Percentiles rank a stretch among this genome's conserved stretches.
These are phyloP conservation scores for Fusarium sp. DNA, from an alignment of 2,329 filamentous ascomycete species.

Conservation along the genomic window DNA sequence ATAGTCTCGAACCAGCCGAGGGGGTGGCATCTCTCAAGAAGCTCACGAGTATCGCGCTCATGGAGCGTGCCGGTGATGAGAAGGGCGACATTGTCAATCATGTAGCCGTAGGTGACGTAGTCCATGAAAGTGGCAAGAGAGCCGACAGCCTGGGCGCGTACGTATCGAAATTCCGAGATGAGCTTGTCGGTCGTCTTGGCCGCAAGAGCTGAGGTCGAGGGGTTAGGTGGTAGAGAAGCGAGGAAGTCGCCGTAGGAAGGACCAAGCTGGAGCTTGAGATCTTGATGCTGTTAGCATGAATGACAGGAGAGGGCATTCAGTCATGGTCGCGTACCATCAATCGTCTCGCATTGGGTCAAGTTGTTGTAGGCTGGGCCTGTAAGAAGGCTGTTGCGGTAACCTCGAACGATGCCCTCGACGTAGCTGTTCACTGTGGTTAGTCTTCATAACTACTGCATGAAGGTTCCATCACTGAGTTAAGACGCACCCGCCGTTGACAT, in stretches of 20 bases:
- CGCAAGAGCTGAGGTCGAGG: constrained; percentile 94
- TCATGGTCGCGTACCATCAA: constrained; percentile 78
- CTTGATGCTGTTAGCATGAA: constrained; percentile 61
- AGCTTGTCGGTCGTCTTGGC: constrained; percentile 98
- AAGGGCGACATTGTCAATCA: constrained; percentile 99
- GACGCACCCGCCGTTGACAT: constrained; percentile 88
- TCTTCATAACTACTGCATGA: constrained; percentile 42
- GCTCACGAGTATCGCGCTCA: constrained; percentile 94
- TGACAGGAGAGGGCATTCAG: background rate
- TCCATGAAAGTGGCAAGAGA: constrained; percentile 96
- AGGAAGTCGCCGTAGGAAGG: constrained; percentile 98
- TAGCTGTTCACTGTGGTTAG: constrained; percentile 71
- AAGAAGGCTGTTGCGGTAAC: constrained; percentile 94
- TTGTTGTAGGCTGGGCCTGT: constrained; percentile 94
- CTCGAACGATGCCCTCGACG: constrained; percentile 96
- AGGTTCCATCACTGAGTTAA: constrained; percentile 18
- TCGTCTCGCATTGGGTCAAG: constrained; percentile 96
- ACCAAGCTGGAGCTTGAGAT: constrained; percentile 97
- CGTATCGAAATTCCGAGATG: constrained; percentile 95
- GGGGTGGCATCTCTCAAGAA: constrained; percentile 95
- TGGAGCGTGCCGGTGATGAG: constrained; percentile 98
- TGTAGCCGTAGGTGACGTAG: constrained; percentile 98
- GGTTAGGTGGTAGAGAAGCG: constrained; percentile 91
- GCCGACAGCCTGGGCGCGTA: constrained; percentile 92
- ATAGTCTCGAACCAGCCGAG: constrained; percentile 99